Percentiles rank a stretch among this genome's conserved stretches.
Conservation (phyloP, 192 early-diverging fungal species). For the Backusella australiensis region DNA sequence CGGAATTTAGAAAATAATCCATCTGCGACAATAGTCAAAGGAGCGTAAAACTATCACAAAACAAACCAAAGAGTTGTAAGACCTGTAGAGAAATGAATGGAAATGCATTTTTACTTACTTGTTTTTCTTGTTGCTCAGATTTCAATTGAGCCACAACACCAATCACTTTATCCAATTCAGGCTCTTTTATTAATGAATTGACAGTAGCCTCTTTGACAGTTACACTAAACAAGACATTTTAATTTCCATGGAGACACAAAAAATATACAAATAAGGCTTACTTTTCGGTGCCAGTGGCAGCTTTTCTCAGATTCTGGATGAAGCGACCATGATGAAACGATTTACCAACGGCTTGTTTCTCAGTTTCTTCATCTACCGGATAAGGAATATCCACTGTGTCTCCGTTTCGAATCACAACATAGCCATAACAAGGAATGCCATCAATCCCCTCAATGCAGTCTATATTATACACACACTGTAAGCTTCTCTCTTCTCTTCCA, state of each 20-base stretch:
- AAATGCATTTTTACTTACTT: neutral
- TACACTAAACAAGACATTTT: constrained; percentile 49
- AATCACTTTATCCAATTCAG: constrained; percentile 43
- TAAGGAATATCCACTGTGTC: constrained; percentile 73
- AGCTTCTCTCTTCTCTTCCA: neutral
- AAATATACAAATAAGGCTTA: constrained; percentile 29
- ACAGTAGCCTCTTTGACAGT: constrained; percentile 78
- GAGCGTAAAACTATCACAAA: constrained; percentile 57
- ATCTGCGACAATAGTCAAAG: constrained; percentile 85
- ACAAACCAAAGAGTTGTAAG: neutral
- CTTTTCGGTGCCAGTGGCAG: constrained; percentile 54
- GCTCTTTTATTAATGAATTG: constrained; percentile 55
- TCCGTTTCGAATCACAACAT: constrained; percentile 65
- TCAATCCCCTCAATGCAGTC: constrained; percentile 84
- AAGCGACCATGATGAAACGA: constrained; percentile 96
- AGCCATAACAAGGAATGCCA: constrained; percentile 81
- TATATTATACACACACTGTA: neutral
- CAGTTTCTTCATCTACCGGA: constrained; percentile 48
- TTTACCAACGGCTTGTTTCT: constrained; percentile 52
- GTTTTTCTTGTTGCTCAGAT: neutral
- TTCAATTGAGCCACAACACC: constrained; percentile 45
- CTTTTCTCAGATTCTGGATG: constrained; percentile 79
- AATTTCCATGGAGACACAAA: neutral
- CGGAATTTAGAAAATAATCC: constrained; percentile 96
- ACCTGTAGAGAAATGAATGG: neutral